Conservation (phyloP, 2,329 filamentous ascomycete species). For the Fusarium miscanthi region DNA sequence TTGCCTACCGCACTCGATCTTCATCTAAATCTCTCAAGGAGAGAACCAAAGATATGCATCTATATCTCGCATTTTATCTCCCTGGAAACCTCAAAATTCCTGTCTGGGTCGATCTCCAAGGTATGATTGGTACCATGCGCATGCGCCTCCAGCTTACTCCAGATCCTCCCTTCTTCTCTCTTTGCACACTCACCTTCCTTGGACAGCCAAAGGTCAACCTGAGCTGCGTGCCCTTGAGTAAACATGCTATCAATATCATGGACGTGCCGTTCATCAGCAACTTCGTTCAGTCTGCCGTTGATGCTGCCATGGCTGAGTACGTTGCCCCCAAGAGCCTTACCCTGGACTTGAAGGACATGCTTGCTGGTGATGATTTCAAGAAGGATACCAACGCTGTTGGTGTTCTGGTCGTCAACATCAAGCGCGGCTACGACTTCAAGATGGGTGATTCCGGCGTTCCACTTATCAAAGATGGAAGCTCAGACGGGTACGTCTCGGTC, state of each 20-base stretch:
- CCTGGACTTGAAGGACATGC: constrained; percentile 79
- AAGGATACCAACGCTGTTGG: constrained; percentile 76
- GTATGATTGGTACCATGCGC: constrained; percentile 76
- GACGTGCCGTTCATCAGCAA: constrained; percentile 79
- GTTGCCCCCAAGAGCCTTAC: constrained; percentile 81
- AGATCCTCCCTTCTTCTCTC: constrained; percentile 80
- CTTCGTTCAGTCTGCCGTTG: constrained; percentile 79
- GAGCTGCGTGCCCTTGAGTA: constrained; percentile 76
- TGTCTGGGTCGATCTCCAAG: constrained; percentile 80
- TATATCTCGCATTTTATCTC: constrained; percentile 78
- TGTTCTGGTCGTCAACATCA: constrained; percentile 73
- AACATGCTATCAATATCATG: constrained; percentile 77
- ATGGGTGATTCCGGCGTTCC: constrained; percentile 74
- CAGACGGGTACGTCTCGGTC: constrained; percentile 77
- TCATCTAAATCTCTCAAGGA: constrained; percentile 72
- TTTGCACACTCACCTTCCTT: constrained; percentile 79
- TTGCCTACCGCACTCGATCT: constrained; percentile 75
- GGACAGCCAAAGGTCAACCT: constrained; percentile 79
- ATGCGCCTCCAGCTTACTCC: constrained; percentile 78
- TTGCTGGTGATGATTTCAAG: constrained; percentile 82
- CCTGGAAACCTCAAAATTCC: constrained; percentile 64
- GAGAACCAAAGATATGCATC: constrained; percentile 74
- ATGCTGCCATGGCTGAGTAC: constrained; percentile 79
- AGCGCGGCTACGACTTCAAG: constrained; percentile 76
- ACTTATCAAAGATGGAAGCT: constrained; percentile 67